These are phyloP conservation scores for Yamadazyma phyllophila DNA, from an alignment of 805 yeast genomes.

Conservation along the genomic window DNA sequence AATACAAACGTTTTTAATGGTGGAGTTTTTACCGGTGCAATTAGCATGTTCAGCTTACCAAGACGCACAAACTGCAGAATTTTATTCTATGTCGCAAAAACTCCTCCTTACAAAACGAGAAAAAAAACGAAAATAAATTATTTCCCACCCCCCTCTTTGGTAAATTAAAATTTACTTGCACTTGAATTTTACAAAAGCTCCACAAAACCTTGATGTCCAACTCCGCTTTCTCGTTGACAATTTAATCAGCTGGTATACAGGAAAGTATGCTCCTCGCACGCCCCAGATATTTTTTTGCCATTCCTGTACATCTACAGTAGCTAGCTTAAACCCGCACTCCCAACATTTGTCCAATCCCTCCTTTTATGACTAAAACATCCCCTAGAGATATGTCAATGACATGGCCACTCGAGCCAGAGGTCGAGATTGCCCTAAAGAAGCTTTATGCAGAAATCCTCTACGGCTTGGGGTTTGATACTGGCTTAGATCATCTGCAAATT, in stretches of 20 bases:
- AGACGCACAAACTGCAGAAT: too few species aligned
- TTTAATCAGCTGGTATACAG: background rate
- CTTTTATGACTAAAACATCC: background rate
- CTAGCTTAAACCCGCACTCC: background rate
- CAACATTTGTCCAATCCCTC: background rate
- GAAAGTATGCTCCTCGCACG: background rate
- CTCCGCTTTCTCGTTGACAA: background rate
- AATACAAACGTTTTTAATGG: too few species aligned
- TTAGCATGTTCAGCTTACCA: too few species aligned
- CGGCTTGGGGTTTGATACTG: slow-evolving; percentile 5
- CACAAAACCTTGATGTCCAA: too few species aligned
- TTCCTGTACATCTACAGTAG: background rate
- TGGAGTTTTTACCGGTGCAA: too few species aligned
- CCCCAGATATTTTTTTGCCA: background rate
- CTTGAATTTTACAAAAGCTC: too few species aligned
- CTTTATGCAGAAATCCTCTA: slow-evolving; percentile 1
- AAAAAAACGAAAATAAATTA: too few species aligned
- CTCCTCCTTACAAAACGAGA: too few species aligned
- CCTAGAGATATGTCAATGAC: background rate
- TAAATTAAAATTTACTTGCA: too few species aligned
- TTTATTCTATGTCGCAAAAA: too few species aligned
- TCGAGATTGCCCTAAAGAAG: slow-evolving; percentile 6
- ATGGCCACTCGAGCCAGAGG: slow-evolving; percentile 9
- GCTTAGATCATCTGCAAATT: background rate
- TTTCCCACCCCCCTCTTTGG: too few species aligned